Conservation (phyloP, 2,329 filamentous ascomycete species). For the Lachnellula hyalina region DNA sequence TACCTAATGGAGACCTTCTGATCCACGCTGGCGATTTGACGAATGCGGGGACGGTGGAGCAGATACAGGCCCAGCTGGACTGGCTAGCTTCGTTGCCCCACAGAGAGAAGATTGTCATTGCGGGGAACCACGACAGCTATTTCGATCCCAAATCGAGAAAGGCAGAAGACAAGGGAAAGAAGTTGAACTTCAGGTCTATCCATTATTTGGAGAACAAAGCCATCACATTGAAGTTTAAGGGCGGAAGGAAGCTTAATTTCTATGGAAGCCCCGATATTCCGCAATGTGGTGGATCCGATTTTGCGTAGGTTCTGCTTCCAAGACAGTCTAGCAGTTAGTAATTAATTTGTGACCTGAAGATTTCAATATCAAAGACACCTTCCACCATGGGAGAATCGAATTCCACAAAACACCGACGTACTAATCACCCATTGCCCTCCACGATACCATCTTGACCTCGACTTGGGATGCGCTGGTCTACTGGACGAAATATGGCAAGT, state of each 20-base stretch:
- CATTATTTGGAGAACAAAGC: slow-evolving; percentile 70
- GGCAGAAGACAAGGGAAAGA: slow-evolving; percentile 48
- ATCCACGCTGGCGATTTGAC: slow-evolving; percentile 88
- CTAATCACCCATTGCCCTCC: slow-evolving; percentile 63
- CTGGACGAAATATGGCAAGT: slow-evolving; percentile 54
- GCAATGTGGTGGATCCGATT: slow-evolving; percentile 62
- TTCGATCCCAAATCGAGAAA: slow-evolving; percentile 64
- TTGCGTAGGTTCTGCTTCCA: slow-evolving; percentile 43
- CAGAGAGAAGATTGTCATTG: slow-evolving; percentile 72
- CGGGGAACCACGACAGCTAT: slow-evolving; percentile 85
- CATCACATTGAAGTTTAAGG: slow-evolving; percentile 57
- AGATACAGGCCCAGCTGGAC: slow-evolving; percentile 78
- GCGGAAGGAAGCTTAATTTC: slow-evolving; percentile 57
- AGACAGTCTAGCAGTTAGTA: too few relatives aligned
- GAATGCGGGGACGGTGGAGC: slow-evolving; percentile 62
- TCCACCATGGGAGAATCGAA: slow-evolving; percentile 56
- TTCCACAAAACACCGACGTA: slow-evolving; percentile 56
- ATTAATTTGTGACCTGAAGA: slow-evolving; percentile 13
- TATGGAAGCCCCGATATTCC: slow-evolving; percentile 83
- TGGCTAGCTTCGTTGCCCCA: slow-evolving; percentile 76
- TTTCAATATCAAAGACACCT: slow-evolving; percentile 56
- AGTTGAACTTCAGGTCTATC: slow-evolving; percentile 61
- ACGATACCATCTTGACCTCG: slow-evolving; percentile 45
- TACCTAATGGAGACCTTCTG: slow-evolving; percentile 76
- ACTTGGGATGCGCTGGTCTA: slow-evolving; percentile 53